Percentiles rank a stretch among this genome's conserved stretches.
These are phyloP conservation scores for Schizosaccharomyces cryophilus DNA, from an alignment of 805 yeast genomes.

Conservation along the genomic window DNA sequence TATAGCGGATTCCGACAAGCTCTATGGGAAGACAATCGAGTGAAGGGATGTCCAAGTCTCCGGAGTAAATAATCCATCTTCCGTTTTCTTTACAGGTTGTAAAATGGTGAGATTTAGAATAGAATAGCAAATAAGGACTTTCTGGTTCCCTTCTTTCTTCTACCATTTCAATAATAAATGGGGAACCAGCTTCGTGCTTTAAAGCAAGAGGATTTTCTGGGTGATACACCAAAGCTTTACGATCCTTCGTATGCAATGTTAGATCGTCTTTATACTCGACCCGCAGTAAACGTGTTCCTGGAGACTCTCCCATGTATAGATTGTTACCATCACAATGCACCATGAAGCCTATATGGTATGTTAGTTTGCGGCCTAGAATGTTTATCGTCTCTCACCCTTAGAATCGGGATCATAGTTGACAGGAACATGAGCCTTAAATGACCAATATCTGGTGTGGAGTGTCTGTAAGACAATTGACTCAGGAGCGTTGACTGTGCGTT, in stretches of 20 bases:
- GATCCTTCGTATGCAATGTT: background rate
- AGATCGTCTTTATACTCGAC: background rate
- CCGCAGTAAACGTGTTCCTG: background rate
- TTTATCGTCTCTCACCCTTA: background rate
- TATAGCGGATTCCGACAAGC: background rate
- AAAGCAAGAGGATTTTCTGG: background rate
- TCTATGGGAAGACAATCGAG: background rate
- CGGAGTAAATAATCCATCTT: background rate
- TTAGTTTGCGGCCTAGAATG: background rate
- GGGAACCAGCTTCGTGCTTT: background rate
- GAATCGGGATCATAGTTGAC: too few species aligned
- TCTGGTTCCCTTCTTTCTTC: background rate
- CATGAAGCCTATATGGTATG: background rate
- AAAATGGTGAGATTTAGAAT: background rate
- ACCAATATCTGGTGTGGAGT: background rate
- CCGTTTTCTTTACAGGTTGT: background rate
- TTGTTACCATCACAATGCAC: background rate
- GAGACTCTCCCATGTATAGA: background rate
- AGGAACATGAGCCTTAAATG: background rate
- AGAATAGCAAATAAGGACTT: background rate
- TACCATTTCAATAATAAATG: background rate
- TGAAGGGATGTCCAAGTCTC: background rate
- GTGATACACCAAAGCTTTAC: background rate
- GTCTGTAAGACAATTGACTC: background rate
- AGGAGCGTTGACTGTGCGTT: background rate